These are phyloP conservation scores for Sanghuangporus sanghuang DNA, from an alignment of 1,284 basidiomycete species.

Conservation along the genomic window DNA sequence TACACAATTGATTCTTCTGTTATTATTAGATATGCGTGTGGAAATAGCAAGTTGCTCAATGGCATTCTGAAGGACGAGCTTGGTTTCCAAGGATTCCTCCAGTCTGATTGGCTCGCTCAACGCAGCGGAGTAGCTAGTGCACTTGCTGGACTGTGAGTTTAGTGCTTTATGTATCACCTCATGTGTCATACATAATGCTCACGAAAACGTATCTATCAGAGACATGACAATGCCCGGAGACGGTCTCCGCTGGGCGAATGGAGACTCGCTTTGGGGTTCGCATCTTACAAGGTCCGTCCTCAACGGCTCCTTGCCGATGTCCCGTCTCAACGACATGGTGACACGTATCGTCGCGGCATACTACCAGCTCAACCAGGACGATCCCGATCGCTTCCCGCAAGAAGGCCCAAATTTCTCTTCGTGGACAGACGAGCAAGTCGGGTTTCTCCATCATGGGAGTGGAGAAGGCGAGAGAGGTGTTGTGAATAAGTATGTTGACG, in stretches of 20 bases:
- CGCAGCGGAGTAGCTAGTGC: slow-evolving; percentile 17
- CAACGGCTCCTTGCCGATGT: slow-evolving; percentile 35
- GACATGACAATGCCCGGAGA: slow-evolving; percentile 18
- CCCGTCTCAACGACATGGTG: slow-evolving; percentile 29
- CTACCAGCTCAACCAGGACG: slow-evolving; percentile 41
- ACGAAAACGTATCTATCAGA: neutral
- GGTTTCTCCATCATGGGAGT: slow-evolving; percentile 12
- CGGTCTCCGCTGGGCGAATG: slow-evolving; percentile 17
- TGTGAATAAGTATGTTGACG: slow-evolving; percentile 36
- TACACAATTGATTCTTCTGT: neutral
- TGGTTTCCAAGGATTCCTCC: slow-evolving; percentile 27
- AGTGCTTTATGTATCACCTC: neutral
- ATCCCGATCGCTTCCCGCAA: slow-evolving; percentile 3
- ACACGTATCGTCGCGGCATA: slow-evolving; percentile 31
- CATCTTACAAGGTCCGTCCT: slow-evolving; percentile 12
- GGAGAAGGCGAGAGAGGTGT: slow-evolving; percentile 13
- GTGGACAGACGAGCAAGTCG: slow-evolving; percentile 14
- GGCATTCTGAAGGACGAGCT: slow-evolving; percentile 43
- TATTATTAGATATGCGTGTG: slow-evolving; percentile 31
- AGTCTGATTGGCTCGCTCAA: slow-evolving; percentile 26
- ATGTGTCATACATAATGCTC: neutral
- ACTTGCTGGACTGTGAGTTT: slow-evolving; percentile 13
- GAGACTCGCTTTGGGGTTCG: slow-evolving; percentile 15
- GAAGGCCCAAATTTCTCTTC: slow-evolving; percentile 17
- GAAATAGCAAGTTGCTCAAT: slow-evolving; percentile 44